These are phyloP conservation scores for Dictyostelium firmibasis DNA, from an alignment of 78 protist genomes.

Conservation along the genomic window DNA sequence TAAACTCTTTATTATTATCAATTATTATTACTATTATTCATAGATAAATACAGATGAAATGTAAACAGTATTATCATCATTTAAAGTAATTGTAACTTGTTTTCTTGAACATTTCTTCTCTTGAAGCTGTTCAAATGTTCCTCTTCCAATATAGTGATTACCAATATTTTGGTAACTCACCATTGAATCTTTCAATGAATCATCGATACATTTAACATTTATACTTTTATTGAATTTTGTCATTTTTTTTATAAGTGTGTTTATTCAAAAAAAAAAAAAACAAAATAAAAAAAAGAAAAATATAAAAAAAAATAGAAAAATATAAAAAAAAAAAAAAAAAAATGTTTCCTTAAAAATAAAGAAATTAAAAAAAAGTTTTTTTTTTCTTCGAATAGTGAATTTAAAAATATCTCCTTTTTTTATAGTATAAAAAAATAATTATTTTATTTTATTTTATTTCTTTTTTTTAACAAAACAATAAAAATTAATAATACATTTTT, in stretches of 20 bases:
- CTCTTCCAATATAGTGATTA: slow-evolving; percentile 34
- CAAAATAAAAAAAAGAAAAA: background rate
- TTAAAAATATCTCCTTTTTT: no score
- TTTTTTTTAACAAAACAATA: no score
- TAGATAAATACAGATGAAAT: slow-evolving; percentile 34
- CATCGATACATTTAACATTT: background rate
- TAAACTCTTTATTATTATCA: no score
- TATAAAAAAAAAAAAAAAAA: background rate
- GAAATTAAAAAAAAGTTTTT: background rate
- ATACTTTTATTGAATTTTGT: background rate
- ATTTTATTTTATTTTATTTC: no score
- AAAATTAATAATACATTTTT: no score
- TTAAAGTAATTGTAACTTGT: slow-evolving; percentile 14
- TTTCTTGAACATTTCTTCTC: slow-evolving; percentile 77
- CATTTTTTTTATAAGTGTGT: background rate
- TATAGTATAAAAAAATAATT: no score
- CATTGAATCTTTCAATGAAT: background rate
- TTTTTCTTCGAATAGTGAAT: background rate
- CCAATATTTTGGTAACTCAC: background rate
- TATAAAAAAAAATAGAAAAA: background rate
- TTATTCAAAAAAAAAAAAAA: background rate
- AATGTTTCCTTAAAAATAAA: background rate
- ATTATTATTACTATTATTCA: no score
- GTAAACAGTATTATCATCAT: slow-evolving; percentile 6
- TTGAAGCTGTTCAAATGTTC: background rate